Base-by-base conservation (phyloP, 2,329 filamentous ascomycete species). In the Hypoxylon sp. region DNA sequence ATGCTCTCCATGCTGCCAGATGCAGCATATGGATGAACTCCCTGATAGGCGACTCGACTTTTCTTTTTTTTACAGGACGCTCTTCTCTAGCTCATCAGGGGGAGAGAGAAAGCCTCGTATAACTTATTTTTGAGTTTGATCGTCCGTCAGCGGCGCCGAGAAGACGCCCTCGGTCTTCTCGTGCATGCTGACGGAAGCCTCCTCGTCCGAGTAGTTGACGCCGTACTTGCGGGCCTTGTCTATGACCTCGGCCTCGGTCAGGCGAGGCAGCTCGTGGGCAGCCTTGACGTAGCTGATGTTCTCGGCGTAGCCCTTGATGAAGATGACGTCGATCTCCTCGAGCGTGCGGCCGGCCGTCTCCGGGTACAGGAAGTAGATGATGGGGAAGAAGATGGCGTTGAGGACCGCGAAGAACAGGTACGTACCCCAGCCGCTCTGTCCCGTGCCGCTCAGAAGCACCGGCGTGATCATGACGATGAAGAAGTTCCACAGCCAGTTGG, bases 401-500 rank as follows among this genome's bases (percentile, higher is more conserved):
- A 81, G 78, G n/a, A 76, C 60, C 27, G 74, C 74, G 65, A 81
- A 79, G 55, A 82, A 74, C n/a, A 81, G 41, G 64, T 75, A 65
- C 0, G 82, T 78, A 48, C 82, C 81, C 72, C 79, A 86, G 11
- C 77, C 77, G 6, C 38, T 61, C 6, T 60, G 46, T 7, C 69
- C 69, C 0, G 80, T 86, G 52, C 83, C 82, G 62, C 82, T 74
- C 7, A 90, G 80, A 17, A 89, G 80, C 1, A 86, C 81, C 0
- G 87, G 88, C 0, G 86, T 88, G 45, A 89, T 81, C 67, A 89
- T 81, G 41, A 88, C 86, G 51, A 79, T 74, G 52, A 79, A 79
- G 66, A 83, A 81, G 69, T 77, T 77, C 63, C 72, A 75, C 7
- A 76, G 72, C 79, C 88, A 90, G 59, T 70, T 70, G 47, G 65